These are phyloP conservation scores for Tylopilus sp. DNA, from an alignment of 1,284 basidiomycete genomes.

Conservation along the genomic window DNA sequence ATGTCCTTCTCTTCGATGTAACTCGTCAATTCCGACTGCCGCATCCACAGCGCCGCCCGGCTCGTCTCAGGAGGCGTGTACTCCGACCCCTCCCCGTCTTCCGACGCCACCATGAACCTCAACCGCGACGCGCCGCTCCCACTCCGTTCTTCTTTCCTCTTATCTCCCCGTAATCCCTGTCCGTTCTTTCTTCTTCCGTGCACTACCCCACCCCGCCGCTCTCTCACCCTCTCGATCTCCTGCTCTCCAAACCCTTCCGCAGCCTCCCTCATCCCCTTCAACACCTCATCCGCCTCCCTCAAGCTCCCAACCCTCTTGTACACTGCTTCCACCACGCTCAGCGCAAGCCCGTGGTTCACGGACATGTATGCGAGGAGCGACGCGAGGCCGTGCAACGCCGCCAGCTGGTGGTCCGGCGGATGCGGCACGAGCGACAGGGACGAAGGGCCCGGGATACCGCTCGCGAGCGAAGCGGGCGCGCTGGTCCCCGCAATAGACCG, in stretches of 20 bases:
- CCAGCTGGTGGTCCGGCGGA: slow-evolving; percentile 15
- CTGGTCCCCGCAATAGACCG: background rate
- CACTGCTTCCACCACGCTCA: slow-evolving; percentile 24
- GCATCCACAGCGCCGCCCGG: slow-evolving; percentile 29
- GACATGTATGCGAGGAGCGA: slow-evolving; percentile 26
- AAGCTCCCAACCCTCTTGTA: slow-evolving; percentile 20
- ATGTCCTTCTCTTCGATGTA: background rate
- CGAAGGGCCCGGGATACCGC: background rate
- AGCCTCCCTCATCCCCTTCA: slow-evolving; percentile 27
- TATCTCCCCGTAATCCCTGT: background rate
- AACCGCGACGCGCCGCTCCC: background rate
- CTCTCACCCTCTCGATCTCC: slow-evolving; percentile 9
- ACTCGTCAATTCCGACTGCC: slow-evolving; percentile 6
- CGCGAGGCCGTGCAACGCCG: slow-evolving; percentile 19
- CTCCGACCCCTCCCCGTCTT: slow-evolving; percentile 22
- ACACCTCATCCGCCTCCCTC: slow-evolving; percentile 26
- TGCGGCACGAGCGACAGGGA: slow-evolving; percentile 6
- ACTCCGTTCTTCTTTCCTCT: background rate
- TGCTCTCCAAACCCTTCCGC: slow-evolving; percentile 22
- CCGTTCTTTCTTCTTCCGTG: background rate
- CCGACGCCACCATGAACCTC: slow-evolving; percentile 14
- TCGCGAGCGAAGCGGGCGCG: background rate
- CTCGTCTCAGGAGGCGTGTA: slow-evolving; percentile 32
- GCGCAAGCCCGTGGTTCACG: slow-evolving; percentile 22
- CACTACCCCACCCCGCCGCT: background rate